Conservation (phyloP, 148 eudicot genomes). For the Rhododendron simsii region DNA sequence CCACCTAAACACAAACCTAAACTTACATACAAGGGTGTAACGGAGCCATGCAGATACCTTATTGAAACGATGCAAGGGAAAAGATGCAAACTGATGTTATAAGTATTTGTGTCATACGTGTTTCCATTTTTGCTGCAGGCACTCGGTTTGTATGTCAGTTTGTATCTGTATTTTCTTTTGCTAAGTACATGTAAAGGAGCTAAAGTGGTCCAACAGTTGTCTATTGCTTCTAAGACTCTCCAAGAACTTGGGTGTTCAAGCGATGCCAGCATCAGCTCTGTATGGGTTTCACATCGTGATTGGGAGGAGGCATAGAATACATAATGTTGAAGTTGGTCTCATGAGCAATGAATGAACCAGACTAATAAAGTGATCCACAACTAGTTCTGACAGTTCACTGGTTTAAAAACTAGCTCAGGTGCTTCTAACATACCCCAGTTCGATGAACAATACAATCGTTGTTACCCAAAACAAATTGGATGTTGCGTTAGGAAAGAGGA, state of each 20-base stretch:
- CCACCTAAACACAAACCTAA: constrained; percentile 62
- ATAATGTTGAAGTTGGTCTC: neutral
- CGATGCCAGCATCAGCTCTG: neutral
- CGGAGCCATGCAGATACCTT: neutral
- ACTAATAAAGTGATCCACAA: neutral
- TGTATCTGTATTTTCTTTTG: neutral
- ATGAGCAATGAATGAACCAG: neutral
- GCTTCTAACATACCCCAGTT: neutral
- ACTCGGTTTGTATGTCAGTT: neutral
- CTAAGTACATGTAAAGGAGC: neutral
- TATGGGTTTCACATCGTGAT: neutral
- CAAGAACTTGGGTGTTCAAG: neutral
- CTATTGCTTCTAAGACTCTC: neutral
- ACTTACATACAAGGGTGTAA: constrained; percentile 13
- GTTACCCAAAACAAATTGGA: neutral
- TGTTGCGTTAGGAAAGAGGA: neutral
- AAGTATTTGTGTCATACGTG: neutral
- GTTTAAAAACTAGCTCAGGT: neutral
- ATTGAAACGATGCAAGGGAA: neutral
- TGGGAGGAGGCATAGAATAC: neutral
- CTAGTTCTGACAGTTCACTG: neutral
- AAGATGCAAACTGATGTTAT: neutral
- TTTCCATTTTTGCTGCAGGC: neutral
- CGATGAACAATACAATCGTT: neutral
- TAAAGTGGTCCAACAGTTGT: neutral